Evolutionary conservation across 352 stramenopile species (phyloP).

Genomic region (Phytophthora citricola): DNA sequence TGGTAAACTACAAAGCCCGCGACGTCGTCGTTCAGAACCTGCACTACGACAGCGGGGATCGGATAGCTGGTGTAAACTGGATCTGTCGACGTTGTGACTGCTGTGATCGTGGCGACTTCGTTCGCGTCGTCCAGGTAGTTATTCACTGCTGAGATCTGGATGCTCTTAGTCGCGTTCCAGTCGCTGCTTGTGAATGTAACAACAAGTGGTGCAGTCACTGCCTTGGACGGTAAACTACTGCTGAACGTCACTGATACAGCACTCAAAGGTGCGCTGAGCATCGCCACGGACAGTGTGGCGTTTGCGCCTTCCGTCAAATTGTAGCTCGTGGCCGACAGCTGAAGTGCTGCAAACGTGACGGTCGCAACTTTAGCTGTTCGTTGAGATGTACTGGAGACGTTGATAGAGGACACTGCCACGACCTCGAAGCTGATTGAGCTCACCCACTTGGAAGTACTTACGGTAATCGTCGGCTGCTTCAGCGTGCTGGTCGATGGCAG

Average conservation of each 20-base stretch:
- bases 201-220: conserved; percentile 24
- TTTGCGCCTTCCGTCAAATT: conserved; percentile 48
- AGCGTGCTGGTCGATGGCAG: conserved; percentile 38
- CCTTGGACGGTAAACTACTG: conserved; percentile 40
- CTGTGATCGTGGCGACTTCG: conserved; percentile 26
- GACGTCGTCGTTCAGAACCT: conserved; percentile 62
- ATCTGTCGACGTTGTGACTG: conserved; percentile 44
- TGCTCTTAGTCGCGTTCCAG: conserved; percentile 39
- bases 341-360: conserved; percentile 45
- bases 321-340: conserved; percentile 48
- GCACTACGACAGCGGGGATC: conserved; percentile 36
- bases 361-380: conserved; percentile 28
- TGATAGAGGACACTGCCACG: conserved; percentile 39
- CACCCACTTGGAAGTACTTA: conserved; percentile 35
- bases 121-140: conserved; percentile 64
- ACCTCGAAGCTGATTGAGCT: conserved; percentile 46
- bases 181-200: conserved; percentile 39
- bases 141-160: conserved; percentile 54
- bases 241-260: conserved; percentile 45
- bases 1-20: conserved; percentile 59
- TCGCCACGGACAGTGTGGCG: conserved; percentile 27
- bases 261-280: conserved; percentile 51
- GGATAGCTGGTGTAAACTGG: conserved; percentile 36
- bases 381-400: conserved; percentile 47
- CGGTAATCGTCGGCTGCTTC: conserved; percentile 36